Evolutionary conservation across 202 grass and related monocot species (phyloP).

Genomic region (Schoenoplectus triqueter): DNA sequence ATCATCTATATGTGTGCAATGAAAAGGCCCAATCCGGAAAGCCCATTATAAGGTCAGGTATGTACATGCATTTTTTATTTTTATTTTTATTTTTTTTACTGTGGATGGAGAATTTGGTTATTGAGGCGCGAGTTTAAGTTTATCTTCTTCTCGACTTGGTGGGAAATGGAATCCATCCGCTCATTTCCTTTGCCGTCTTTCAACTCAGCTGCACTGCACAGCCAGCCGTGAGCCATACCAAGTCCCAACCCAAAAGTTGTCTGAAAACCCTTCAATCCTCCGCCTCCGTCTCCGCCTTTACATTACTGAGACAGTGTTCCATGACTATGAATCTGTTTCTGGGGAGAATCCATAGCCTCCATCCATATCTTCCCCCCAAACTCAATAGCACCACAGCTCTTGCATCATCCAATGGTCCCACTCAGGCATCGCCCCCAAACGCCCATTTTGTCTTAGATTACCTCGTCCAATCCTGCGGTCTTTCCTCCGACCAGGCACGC

Average conservation of each 20-base stretch:
- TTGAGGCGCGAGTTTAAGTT: neutral
- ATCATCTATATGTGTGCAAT: neutral
- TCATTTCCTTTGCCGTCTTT: neutral
- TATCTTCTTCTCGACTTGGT: neutral
- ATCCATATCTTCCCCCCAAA: neutral
- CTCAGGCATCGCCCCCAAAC: conserved; percentile 5
- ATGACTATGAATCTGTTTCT: conserved; percentile 5
- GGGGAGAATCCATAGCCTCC: neutral
- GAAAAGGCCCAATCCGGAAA: neutral
- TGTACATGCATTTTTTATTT: neutral
- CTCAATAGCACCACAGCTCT: neutral
- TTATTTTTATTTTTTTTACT: neutral
- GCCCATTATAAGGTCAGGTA: neutral
- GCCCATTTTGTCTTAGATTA: conserved; percentile 41
- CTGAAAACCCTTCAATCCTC: neutral
- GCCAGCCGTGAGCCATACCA: no score
- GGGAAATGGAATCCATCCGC: neutral
- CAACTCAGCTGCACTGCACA: no score
- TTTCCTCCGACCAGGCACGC: conserved; percentile 38
- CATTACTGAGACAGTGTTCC: neutral
- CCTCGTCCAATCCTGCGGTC: conserved; percentile 50
- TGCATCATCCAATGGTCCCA: neutral
- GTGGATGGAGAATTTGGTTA: neutral
- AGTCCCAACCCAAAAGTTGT: neutral
- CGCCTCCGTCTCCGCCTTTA: neutral